phyloP scores from a whole-genome alignment of 352 stramenopile species.

The Thalassiosira pacifica region DNA sequence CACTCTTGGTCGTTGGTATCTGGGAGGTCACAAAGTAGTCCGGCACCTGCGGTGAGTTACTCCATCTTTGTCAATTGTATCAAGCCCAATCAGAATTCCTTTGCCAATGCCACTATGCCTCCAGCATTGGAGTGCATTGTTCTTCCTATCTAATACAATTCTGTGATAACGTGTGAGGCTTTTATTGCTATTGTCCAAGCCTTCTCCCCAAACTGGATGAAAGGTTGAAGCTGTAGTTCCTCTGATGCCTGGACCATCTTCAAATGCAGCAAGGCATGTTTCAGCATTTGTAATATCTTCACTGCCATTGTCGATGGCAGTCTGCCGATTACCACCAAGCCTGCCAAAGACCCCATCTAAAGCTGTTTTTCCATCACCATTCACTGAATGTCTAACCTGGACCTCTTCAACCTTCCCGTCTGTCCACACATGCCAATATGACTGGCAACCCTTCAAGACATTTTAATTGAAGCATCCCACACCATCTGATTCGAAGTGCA shows the following conservation, averaged over 20 bases:
- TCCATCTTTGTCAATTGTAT: background rate
- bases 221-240: background rate
- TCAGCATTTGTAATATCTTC: background rate
- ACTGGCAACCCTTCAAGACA: slow-evolving; percentile 17
- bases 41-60: no score
- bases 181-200: background rate
- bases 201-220: background rate
- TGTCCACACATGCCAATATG: slow-evolving; percentile 19
- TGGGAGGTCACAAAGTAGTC: background rate
- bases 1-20: background rate
- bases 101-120: slow-evolving; percentile 13
- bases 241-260: background rate
- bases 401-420: slow-evolving; percentile 17
- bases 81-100: background rate
- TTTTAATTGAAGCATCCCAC: slow-evolving; percentile 21
- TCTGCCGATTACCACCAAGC: background rate
- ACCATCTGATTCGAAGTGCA: slow-evolving; percentile 20
- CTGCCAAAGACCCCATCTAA: slow-evolving; percentile 1
- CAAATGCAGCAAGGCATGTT: background rate
- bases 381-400: slow-evolving; percentile 5
- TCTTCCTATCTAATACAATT: background rate
- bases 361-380: slow-evolving; percentile 25
- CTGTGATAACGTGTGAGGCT: background rate
- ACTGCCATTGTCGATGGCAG: background rate
- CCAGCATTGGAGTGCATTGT: background rate